Conservation (phyloP, 345 rosid species). For the Camelina sativa region DNA sequence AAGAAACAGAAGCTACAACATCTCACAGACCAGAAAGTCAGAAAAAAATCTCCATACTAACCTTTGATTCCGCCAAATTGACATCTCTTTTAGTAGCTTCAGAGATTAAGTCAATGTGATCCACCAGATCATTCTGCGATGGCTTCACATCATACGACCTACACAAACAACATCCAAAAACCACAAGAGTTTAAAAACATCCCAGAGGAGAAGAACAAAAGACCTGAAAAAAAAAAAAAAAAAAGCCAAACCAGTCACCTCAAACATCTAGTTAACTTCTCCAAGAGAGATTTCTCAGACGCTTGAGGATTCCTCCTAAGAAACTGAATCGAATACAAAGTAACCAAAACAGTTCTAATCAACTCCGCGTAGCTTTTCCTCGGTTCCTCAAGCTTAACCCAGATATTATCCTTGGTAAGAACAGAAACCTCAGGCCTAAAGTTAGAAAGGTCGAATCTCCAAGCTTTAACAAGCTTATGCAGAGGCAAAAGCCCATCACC, state of each 20-base stretch:
- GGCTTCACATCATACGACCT: slow-evolving; percentile 74
- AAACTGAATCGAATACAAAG: slow-evolving; percentile 64
- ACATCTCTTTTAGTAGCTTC: slow-evolving; percentile 70
- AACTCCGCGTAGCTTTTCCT: slow-evolving; percentile 72
- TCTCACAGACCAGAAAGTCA: slow-evolving; percentile 18
- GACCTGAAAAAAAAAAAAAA: background rate
- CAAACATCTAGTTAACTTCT: slow-evolving; percentile 57
- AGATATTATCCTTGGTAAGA: slow-evolving; percentile 60
- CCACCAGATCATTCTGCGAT: slow-evolving; percentile 77
- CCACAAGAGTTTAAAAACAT: slow-evolving; percentile 14
- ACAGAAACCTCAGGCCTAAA: slow-evolving; percentile 63
- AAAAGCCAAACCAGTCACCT: slow-evolving; percentile 47
- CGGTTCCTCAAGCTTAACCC: slow-evolving; percentile 76
- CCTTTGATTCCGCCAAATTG: slow-evolving; percentile 66
- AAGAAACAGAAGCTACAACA: slow-evolving; percentile 28
- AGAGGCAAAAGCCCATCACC: slow-evolving; percentile 63
- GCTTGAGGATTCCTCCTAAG: slow-evolving; percentile 60
- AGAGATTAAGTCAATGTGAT: slow-evolving; percentile 59
- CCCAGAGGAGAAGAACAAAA: slow-evolving; percentile 14
- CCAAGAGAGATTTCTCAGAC: slow-evolving; percentile 67
- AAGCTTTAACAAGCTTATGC: slow-evolving; percentile 63
- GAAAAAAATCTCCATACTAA: slow-evolving; percentile 36
- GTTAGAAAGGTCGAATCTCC: slow-evolving; percentile 73
- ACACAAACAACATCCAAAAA: slow-evolving; percentile 39
- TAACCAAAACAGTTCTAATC: slow-evolving; percentile 59